Conservation (phyloP, 495 filamentous ascomycete species). For the Hypoxylon subgilvum region DNA sequence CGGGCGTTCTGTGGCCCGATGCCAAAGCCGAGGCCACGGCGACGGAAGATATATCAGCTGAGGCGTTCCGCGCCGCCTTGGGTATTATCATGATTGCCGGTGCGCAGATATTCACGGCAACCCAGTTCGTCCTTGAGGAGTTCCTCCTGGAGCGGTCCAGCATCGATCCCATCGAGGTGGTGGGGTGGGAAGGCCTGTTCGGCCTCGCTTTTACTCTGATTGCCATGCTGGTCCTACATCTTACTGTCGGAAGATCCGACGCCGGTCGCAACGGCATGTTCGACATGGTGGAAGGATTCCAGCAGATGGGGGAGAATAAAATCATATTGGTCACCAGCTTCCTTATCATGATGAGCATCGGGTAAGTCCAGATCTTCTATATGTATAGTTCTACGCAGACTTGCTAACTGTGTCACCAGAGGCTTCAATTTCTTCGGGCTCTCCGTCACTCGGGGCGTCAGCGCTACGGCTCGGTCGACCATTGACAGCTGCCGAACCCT, state of each 20-base stretch:
- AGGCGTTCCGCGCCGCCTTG: conserved; percentile 73
- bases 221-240: conserved; percentile 79
- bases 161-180: conserved; percentile 86
- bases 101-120: conserved; percentile 94
- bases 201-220: conserved; percentile 84
- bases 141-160: conserved; percentile 88
- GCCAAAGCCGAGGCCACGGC: conserved; percentile 52
- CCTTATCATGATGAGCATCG: conserved; percentile 95
- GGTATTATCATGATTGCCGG: conserved; percentile 88
- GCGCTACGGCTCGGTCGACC: conserved; percentile 88
- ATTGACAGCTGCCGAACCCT: conserved; percentile 97
- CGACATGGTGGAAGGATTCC: conserved; percentile 82
- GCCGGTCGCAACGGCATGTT: conserved; percentile 83
- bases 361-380: conserved; percentile 61
- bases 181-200: conserved; percentile 95
- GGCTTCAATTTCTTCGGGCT: conserved; percentile 99
- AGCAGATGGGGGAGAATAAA: conserved; percentile 73
- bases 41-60: conserved; percentile 44
- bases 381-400: background rate
- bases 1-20: conserved; percentile 78
- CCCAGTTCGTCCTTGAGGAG: conserved; percentile 95
- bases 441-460: conserved; percentile 84
- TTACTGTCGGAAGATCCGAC: conserved; percentile 73
- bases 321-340: conserved; percentile 75
- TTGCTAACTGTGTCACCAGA: conserved; percentile 49